Evolutionary conservation across 345 rosid genomes (phyloP).

Genomic region (Anastatica hierochuntica): DNA sequence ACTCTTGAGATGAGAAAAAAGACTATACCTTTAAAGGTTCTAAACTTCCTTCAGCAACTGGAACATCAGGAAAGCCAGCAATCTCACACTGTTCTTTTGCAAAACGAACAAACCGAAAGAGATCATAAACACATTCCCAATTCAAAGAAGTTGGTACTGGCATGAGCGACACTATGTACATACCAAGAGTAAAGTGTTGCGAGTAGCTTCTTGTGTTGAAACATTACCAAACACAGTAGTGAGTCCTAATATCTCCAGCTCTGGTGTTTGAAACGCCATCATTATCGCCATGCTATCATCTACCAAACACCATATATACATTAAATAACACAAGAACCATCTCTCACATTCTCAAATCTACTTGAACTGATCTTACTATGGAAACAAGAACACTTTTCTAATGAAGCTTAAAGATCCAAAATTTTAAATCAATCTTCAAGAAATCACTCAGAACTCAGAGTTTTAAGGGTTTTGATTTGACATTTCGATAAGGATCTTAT

Average conservation of each 20-base stretch:
- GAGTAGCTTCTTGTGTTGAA: conserved; percentile 57
- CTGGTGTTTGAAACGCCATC: conserved; percentile 85
- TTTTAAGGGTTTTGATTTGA: too few species aligned
- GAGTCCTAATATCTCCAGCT: conserved; percentile 68
- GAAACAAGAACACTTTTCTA: too few species aligned
- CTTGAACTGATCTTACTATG: too few species aligned
- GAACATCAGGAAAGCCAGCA: conserved; percentile 68
- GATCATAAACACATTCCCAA: conserved; percentile 32
- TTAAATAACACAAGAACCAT: not conserved
- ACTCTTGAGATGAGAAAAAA: not conserved
- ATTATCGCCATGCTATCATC: conserved; percentile 94
- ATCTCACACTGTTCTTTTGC: conserved; percentile 94
- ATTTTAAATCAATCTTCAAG: too few species aligned
- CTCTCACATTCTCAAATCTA: too few species aligned
- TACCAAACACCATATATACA: conserved; percentile 23
- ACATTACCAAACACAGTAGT: conserved; percentile 91
- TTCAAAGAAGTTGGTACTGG: not conserved
- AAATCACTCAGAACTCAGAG: too few species aligned
- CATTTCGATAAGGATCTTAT: too few species aligned
- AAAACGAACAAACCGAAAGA: conserved; percentile 42
- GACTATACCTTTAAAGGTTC: conserved; percentile 70
- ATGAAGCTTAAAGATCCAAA: too few species aligned
- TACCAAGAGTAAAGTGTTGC: conserved; percentile 84
- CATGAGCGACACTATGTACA: not conserved
- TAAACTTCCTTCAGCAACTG: conserved; percentile 75